Evolutionary conservation across 306 rosid genomes (phyloP), one percentile per base, ranked within the genome.

Genomic region (Datisca glomerata): DNA sequence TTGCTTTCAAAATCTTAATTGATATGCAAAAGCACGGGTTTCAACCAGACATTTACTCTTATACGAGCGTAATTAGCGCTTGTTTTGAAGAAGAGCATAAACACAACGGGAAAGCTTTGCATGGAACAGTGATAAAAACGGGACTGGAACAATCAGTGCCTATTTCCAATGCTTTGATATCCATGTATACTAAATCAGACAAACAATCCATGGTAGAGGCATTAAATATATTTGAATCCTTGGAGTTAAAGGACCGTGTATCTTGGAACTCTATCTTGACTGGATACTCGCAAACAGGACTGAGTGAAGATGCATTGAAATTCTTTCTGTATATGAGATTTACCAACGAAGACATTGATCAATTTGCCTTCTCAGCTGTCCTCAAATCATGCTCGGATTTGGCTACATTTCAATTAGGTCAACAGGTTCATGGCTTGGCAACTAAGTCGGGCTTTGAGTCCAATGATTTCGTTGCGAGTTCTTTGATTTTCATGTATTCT

Each of bases 401-500:
- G 50, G 96, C 85, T 35, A 71, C 76, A 18, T 65, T 87, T 10
- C 81, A 74, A 53, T 53, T 87, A 60, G 94, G 96, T 21, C 76
- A 69, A 45, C 85, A 82, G 49, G 47, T 67, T 69, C 96, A 87
- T 60, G 73, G 46, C 18, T 59, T 79, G 63, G 59, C 78, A 13
- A 56, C 59, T 33, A 74, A 67, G 60, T 64, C 51, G 3, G 87
- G 94, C 32, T 56, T 79, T 4, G 65, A 66, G 20, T 48, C 70
- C 58, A 76, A 82, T 46, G 73, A 67, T 12, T 79, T 66, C 40
- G 93, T 86, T 12, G 67, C 71, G 12, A 82, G 94, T 21, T 71
- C 96, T n/a, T 67, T 86, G 60, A 79, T 82, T 43, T 71, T 72
- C 78, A 71, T 86, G 94, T 82, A 86, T 61, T 72, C 96, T 37